Base-by-base conservation (phyloP, 202 grass and related monocot genomes). In the Schoenoplectus triqueter region DNA sequence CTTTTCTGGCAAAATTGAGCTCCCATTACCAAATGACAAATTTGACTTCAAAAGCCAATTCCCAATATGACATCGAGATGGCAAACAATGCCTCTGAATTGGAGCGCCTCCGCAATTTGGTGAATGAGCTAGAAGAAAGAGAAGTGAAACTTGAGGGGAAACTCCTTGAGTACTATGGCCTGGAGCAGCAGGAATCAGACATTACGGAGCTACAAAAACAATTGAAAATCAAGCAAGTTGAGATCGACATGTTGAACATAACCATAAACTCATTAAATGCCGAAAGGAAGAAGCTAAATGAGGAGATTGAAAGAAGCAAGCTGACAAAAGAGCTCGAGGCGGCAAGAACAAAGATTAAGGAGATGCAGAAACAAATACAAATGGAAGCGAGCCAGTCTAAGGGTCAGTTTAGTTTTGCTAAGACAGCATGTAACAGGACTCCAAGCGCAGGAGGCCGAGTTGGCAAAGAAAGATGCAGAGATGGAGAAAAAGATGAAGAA, bases 141-240 rank as follows among this genome's bases (percentile, higher is more conserved):
- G 96, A 99, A 86, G 88, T 87, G 79, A 99, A 95, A 85, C 91
- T 94, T 3, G 91, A 96, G 62, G 90, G 89, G 0, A 90, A 94
- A 79, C 75, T 99, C 8, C 70, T 99, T 0, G 96, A 94, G 86
- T 99, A 94, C 84, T 96, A 99, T 15, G 96, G 96, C 73, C 90
- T 99, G 65, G 95, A 94, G 82, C 91, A 99, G 86, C 90, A 96
- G 62, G 91, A 99, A 87, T 90, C 87, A 0, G 93, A 99, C 10
- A 57, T 91, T 6, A 18, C 66, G 4, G 96, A 99, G 83, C 76
- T 96, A 65, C 91, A 99, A 71, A 95, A 89, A 86, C 96, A 99
- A 88, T 84, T 99, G 76, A 96, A 92, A 90, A 94, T 87, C 21
- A 99, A 96, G 84, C 84, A 79, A 0, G 87, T 80, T 7, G 93